Evolutionary conservation across 2,329 filamentous ascomycete genomes (phyloP).

Genomic region (Trichoderma hamatum): DNA sequence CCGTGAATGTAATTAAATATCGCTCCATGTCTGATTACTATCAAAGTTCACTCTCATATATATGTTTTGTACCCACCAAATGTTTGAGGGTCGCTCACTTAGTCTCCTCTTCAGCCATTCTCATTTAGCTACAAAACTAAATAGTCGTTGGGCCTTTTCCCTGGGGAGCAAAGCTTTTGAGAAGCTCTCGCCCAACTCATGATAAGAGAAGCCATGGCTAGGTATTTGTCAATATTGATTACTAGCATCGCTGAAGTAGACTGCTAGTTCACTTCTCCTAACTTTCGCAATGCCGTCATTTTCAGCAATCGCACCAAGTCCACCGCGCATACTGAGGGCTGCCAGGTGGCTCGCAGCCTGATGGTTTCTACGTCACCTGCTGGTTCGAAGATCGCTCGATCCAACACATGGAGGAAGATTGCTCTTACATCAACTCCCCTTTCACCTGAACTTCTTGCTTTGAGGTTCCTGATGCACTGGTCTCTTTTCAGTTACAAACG

Average conservation of each 20-base stretch:
- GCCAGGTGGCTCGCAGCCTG: conserved; percentile 31
- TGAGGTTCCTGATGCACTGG: background rate
- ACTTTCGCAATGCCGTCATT: background rate
- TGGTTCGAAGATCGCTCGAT: background rate
- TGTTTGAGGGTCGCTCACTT: background rate
- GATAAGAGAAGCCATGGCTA: background rate
- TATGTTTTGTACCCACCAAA: too few relatives aligned
- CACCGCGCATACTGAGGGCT: conserved; percentile 29
- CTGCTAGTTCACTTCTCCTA: background rate
- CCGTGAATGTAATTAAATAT: too few relatives aligned
- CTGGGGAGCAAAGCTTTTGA: background rate
- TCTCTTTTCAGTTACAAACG: background rate
- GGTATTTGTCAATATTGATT: background rate
- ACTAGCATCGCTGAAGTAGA: background rate
- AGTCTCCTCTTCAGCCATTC: background rate
- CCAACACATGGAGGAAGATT: background rate
- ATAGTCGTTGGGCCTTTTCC: too few relatives aligned
- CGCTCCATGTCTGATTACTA: too few relatives aligned
- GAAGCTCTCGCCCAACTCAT: background rate
- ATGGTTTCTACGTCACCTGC: conserved; percentile 25
- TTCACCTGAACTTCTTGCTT: background rate
- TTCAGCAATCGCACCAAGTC: conserved; percentile 23
- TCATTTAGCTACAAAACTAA: background rate
- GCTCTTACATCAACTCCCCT: background rate
- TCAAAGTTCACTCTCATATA: too few relatives aligned